Base-by-base conservation (phyloP, 148 eudicot species). In the Camellia japonica region DNA sequence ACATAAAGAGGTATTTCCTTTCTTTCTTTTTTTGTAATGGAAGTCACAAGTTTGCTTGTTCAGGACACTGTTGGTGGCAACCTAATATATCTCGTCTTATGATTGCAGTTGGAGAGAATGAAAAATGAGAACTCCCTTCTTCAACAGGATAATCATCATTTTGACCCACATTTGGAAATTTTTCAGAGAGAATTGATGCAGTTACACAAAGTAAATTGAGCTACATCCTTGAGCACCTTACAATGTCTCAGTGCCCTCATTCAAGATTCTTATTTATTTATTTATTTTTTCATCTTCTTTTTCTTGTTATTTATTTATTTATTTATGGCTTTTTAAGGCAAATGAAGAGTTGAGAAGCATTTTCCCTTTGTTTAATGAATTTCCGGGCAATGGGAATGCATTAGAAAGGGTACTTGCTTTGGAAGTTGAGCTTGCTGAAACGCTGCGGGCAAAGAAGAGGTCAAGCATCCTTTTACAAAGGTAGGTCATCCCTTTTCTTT, bases 381-480 rank as follows among this genome's bases (percentile, higher is more conserved):
- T 30, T 30, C 38, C 93, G 16, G 87, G 86, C 79, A 83, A 82
- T 84, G 99, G 95, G 63, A 90, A 92, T 82, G 90, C 99, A 44
- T 82, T 96, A 51, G 99, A 94, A 77, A 88, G 99, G 89, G 97
- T 92, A 23, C 97, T 96, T 76, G 99, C 99, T 62, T 82, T 96
- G 89, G 99, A 93, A 84, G 79, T 96, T 73, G 99, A 96, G 89
- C 99, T 96, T 68, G 99, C 99, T 55, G 98, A 94, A 82, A 87
- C 98, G 71, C 85, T 92, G 76, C 89, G 83, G 88, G 83, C 93
- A 73, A 96, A 96, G 86, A 92, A 86, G 81, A 91, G 88, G 82
- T 82, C 94, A 70, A 88, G 83, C 83, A 75, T 83, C 56, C 91
- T 86, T 77, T 91, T 96, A 78, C 94, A 93, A 83, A 96, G 98